These are phyloP conservation scores for Ceratonia siliqua DNA, from an alignment of 306 rosid species.

Conservation along the genomic window DNA sequence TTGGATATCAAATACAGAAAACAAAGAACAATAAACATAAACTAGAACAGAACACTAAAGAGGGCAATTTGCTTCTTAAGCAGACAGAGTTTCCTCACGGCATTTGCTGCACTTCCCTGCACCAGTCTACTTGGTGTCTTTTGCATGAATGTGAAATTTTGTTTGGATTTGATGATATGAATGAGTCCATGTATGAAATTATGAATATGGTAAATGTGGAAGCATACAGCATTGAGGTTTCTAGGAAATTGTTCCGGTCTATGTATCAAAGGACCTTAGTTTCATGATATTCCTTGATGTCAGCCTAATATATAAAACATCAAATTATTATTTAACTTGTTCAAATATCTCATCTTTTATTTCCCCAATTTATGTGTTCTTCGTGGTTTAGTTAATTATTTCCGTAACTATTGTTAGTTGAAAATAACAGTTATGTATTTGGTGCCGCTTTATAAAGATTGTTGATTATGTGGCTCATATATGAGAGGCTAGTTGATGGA, in stretches of 20 bases:
- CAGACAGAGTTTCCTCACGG: too few relatives aligned
- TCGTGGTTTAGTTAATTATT: neutral
- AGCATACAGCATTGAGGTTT: conserved; percentile 48
- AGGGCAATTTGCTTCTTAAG: neutral
- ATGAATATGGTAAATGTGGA: conserved; percentile 63
- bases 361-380: neutral
- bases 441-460: too few relatives aligned
- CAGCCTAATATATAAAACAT: too few relatives aligned
- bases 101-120: too few relatives aligned
- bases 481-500: too few relatives aligned
- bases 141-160: conserved; percentile 57
- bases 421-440: neutral
- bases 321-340: too few relatives aligned
- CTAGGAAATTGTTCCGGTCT: conserved; percentile 52
- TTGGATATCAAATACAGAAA: neutral
- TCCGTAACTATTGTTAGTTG: neutral
- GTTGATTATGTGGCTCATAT: too few relatives aligned
- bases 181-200: too few relatives aligned
- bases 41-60: neutral
- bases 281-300: conserved; percentile 66
- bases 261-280: conserved; percentile 53
- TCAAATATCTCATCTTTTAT: too few relatives aligned
- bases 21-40: neutral
- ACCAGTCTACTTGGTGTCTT: neutral
- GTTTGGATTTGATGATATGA: conserved; percentile 64